A percentile compares a stretch with the other conserved stretches of the same genome.
phyloP scores from a whole-genome alignment of 1,139 yeast genomes.

The Geotrichum fermentans region DNA sequence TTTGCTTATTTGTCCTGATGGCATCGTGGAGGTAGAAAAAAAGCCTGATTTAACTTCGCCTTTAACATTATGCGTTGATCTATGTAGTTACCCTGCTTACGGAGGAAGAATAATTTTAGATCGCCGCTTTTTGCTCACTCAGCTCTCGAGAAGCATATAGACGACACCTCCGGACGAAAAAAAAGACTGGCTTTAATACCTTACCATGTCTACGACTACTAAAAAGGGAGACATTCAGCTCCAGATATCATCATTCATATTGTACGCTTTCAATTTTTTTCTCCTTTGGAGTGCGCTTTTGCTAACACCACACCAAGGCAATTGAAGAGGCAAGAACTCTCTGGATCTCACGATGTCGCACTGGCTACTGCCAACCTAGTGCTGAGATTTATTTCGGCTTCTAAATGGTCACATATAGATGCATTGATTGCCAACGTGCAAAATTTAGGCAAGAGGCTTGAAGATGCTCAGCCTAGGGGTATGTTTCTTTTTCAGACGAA shows the following conservation, averaged over 20 bases:
- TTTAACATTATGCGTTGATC: background rate
- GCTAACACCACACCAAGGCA: background rate
- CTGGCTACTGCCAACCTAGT: constrained; percentile 80
- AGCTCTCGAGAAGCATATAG: too few relatives aligned
- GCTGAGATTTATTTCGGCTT: constrained; percentile 84
- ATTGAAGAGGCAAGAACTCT: constrained; percentile 67
- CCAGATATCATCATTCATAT: constrained; percentile 16
- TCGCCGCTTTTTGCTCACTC: too few relatives aligned
- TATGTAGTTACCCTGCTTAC: background rate
- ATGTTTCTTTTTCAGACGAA: background rate
- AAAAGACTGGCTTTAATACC: too few relatives aligned
- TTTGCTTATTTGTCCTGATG: background rate
- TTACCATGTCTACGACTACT: constrained; percentile 4
- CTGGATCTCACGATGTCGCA: constrained; percentile 74
- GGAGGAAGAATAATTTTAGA: background rate
- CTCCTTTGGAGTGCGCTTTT: background rate
- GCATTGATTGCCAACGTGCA: constrained; percentile 70
- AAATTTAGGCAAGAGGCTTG: constrained; percentile 38
- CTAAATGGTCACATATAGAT: constrained; percentile 76
- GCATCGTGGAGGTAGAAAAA: too few relatives aligned
- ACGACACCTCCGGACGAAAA: too few relatives aligned
- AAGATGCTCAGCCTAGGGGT: constrained; percentile 41
- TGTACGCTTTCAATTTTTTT: background rate
- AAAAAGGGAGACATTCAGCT: constrained; percentile 17
- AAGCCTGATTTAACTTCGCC: too few relatives aligned